Base-by-base conservation (phyloP, 371 early-diverging fungal species). In the Lichtheimia hyalospora region DNA sequence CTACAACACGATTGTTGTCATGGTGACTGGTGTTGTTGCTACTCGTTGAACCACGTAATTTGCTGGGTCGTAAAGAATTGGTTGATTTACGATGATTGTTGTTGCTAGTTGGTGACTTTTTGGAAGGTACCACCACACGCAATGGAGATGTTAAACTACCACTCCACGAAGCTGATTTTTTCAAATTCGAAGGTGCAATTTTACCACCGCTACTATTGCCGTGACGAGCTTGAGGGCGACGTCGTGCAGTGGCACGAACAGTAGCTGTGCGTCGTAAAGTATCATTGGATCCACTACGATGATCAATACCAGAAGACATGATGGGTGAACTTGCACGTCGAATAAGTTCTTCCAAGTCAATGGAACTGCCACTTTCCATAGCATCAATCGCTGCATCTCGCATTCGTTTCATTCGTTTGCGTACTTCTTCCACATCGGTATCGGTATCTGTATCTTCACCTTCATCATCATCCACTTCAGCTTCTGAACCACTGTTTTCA, bases 351-450 rank as follows among this genome's bases (percentile, higher is more conserved):
- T 77, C 72, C 15, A 74, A 55, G 41, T 77, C 68, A 24, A 70
- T 28, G 2, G 66, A 61, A 3, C 53, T 61, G 24, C 70, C 69
- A 27, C 58, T 73, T 43, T 69, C 69, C 69, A 73, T 73, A 34
- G 74, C 74, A 55, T 69, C 67, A 49, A 73, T 69, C 24, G 74
- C 74, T 10, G 69, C 74, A 49, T 67, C 69, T 6, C 74, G 62
- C 67, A 69, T 69, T 39, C 58, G 58, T 54, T 69, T 69, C 66
- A 73, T 69, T 16, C 65, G 63, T 34, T 56, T 48, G 2, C 74
- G 67, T 10, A 73, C 74, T 61, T 68, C 66, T 50, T 72, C 66
- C 3, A 72, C 67, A 53, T 72, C 73, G 4, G 55, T 64, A 53
- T 72, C 73, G 5, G 73, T 63, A 41, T 72, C 73, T 0, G 73